A percentile compares a stretch with the other conserved stretches of the same genome.
These are phyloP conservation scores for Trichocomaceae sp. DNA, from an alignment of 2,329 filamentous ascomycete genomes.

Conservation along the genomic window DNA sequence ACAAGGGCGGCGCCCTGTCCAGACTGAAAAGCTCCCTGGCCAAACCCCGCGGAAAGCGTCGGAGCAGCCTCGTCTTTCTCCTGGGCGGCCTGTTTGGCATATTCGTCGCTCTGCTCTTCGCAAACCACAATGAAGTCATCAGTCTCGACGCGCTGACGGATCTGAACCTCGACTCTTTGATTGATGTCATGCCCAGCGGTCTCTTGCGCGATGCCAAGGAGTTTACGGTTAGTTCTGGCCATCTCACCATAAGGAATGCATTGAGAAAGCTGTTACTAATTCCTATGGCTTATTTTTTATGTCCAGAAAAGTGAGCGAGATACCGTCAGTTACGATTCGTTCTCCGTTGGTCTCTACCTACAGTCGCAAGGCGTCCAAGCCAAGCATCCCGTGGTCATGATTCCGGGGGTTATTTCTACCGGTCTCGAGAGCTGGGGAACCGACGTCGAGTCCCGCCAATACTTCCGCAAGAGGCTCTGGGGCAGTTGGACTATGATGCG, in stretches of 20 bases:
- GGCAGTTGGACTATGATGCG: slow-evolving; percentile 99
- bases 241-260: too few species aligned
- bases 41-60: slow-evolving; percentile 56
- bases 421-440: slow-evolving; percentile 97
- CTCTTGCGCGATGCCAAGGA: slow-evolving; percentile 81
- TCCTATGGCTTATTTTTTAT: neutral
- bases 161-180: slow-evolving; percentile 72
- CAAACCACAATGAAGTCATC: slow-evolving; percentile 80
- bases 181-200: slow-evolving; percentile 81
- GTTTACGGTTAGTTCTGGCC: slow-evolving; percentile 57
- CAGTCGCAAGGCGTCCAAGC: slow-evolving; percentile 72
- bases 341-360: slow-evolving; percentile 80
- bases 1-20: slow-evolving; percentile 21
- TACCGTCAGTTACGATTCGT: slow-evolving; percentile 85
- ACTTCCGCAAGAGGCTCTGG: slow-evolving; percentile 93
- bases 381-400: slow-evolving; percentile 88
- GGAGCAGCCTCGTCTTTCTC: slow-evolving; percentile 74
- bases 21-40: slow-evolving; percentile 19
- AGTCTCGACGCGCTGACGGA: slow-evolving; percentile 67
- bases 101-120: slow-evolving; percentile 82
- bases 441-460: slow-evolving; percentile 71
- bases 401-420: slow-evolving; percentile 95
- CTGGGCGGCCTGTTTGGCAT: slow-evolving; percentile 88
- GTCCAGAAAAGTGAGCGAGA: slow-evolving; percentile 72
- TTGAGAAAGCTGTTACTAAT: slow-evolving; percentile 8